Evolutionary conservation across 371 early-diverging fungal species (phyloP), one percentile per base, ranked within the genome.

Genomic region (Choanephora cucurbitarum): DNA sequence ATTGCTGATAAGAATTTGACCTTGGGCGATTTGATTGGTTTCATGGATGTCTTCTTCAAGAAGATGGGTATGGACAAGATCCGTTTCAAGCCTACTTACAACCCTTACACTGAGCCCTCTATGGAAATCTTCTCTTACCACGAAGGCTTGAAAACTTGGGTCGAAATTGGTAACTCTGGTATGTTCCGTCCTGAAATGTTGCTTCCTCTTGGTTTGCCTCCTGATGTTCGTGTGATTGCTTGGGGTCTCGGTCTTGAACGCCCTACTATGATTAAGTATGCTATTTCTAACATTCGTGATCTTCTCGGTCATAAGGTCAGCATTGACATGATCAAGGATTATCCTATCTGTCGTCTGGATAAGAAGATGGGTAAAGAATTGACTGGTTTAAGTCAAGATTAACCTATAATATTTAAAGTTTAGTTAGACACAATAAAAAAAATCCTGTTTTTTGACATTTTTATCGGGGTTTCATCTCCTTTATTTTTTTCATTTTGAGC

Each of bases 131-230:
- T 99, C 84, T 94, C 99, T 41, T 99, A 94, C 82, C 99, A 99
- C 73, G 91, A 78, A 66, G 94, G 94, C 31, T 83, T 99, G 63
- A 84, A 90, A 58, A 89, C 90, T 75, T 99, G 99, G 98, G 96
- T 99, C 50, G 99, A 99, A 79, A 91, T 99, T 49, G 99, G 99
- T 54, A 99, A 99, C 88, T 94, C 95, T 18, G 99, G 99, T 60
- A 95, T 99, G 91, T 99, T 99, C 92, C 90, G 99, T 45, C 99
- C 99, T 5, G 99, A 99, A 79, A 96, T 99, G 97, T 84, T 99
- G 67, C 79, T 85, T 23, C 96, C 99, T 37, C 85, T 99, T 75
- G 99, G 99, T 13, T 85, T 99, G 56, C 94, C 94, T 49, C 90
- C 93, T 41, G 96, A 96, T 82, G 96, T 99, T 11, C 86, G 91